Conservation (phyloP, 371 early-diverging fungal genomes). For the Quaeritorhiza haematococci region DNA sequence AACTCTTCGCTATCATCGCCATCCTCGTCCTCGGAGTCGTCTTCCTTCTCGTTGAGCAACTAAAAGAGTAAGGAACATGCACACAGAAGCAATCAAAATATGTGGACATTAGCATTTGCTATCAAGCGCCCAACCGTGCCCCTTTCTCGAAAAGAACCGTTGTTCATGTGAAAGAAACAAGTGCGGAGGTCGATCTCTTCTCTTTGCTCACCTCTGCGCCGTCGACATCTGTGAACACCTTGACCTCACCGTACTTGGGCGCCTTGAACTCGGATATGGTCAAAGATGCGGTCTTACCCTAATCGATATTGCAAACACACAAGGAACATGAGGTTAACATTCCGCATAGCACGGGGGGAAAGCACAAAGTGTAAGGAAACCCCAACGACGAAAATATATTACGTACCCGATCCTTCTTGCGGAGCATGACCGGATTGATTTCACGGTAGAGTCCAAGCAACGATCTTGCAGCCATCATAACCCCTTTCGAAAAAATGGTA, state of each 20-base stretch:
- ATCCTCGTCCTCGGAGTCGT: slow-evolving; percentile 9
- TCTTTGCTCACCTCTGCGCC: slow-evolving; percentile 64
- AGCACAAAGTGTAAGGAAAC: neutral
- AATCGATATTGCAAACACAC: neutral
- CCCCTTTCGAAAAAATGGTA: slow-evolving; percentile 17
- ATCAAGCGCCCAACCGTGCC: no score
- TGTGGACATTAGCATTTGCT: no score
- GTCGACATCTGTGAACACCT: slow-evolving; percentile 62
- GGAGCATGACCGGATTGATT: slow-evolving; percentile 86
- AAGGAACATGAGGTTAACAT: neutral
- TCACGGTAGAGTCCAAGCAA: slow-evolving; percentile 87
- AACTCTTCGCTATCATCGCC: slow-evolving; percentile 14
- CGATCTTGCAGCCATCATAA: slow-evolving; percentile 83
- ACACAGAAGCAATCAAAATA: no score
- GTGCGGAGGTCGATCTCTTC: no score
- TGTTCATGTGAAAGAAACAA: no score
- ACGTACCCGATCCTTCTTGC: slow-evolving; percentile 73
- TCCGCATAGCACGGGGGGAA: no score
- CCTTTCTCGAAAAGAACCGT: no score
- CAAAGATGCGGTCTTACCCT: slow-evolving; percentile 75
- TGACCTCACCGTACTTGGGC: slow-evolving; percentile 67
- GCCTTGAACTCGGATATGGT: slow-evolving; percentile 60
- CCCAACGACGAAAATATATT: neutral
- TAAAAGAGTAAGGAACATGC: no score
- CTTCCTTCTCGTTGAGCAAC: slow-evolving; percentile 9